Evolutionary conservation across 2,329 filamentous ascomycete species (phyloP), one percentile per base, ranked within the genome.

Genomic region (Diaporthe citriasiana): DNA sequence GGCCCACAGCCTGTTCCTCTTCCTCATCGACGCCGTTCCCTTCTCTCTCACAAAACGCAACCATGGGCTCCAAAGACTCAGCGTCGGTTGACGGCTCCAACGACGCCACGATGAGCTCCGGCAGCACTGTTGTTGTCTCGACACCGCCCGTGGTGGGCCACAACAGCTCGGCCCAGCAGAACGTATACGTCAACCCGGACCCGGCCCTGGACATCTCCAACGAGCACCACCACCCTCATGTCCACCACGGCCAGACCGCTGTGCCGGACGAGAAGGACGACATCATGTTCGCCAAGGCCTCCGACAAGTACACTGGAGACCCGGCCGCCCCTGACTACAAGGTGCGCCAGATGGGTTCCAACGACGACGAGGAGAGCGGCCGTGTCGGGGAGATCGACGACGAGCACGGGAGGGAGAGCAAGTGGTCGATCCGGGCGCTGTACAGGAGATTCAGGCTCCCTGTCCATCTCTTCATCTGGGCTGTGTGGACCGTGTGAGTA

Each of bases 231-330:
- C 87, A 88, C 77, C 76, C 79, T 27, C 86, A 87, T 77, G 77
- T 81, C 35, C 81, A 87, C 77, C 86, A 87, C 78, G 82, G 82
- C 50, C 77, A 76, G 75, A 82, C 73, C 76, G 83, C 75, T 77
- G 82, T 51, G 76, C 80, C 70, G 73, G 79, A 78, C 74, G 77
- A 83, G 76, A 76, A 83, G 70, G 85, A 87, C 75, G 84, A 89
- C 68, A 83, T 87, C 50, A 81, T 86, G 56, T 90, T 90, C 78
- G 83, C 87, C 47, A 83, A 83, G 66, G 84, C 83, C 59, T 84
- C 73, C 77, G 35, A 79, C 42, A 55, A 73, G 13, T 76, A 80
- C 33, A 83, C 81, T 19, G 77, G 82, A 15, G 81, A 87, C 76
- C 78, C 56, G 7, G 22, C 50, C 27, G 85, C 84, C 17, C 82